Conservation (phyloP, 192 early-diverging fungal genomes). For the Phycomyces blakesleeanus region DNA sequence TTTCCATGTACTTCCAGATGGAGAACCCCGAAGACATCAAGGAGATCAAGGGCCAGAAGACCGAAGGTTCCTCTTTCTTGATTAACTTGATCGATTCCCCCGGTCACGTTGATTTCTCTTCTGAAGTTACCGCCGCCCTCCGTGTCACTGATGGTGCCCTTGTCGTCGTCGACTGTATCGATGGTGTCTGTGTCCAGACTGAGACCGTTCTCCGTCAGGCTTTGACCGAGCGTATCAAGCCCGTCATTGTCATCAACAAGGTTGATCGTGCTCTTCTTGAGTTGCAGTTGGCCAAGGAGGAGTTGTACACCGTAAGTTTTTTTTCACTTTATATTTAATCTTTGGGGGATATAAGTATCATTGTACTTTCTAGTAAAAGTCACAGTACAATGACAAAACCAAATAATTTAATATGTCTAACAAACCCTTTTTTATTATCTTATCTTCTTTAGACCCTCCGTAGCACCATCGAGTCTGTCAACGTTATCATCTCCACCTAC, state of each 20-base stretch:
- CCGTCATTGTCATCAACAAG: constrained; percentile 98
- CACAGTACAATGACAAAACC: no score
- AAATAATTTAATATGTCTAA: no score
- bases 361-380: neutral
- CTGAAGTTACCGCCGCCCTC: constrained; percentile 97
- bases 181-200: constrained; percentile 98
- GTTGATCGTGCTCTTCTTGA: constrained; percentile 98
- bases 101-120: constrained; percentile 99
- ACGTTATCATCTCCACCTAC: constrained; percentile 97
- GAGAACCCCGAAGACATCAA: constrained; percentile 67
- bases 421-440: no score
- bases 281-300: constrained; percentile 93
- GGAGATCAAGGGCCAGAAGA: constrained; percentile 82
- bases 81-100: constrained; percentile 99
- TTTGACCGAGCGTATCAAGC: constrained; percentile 95
- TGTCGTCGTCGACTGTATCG: constrained; percentile 97
- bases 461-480: constrained; percentile 95
- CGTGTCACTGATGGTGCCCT: constrained; percentile 99
- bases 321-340: neutral
- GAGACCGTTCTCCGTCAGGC: constrained; percentile 99
- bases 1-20: constrained; percentile 98
- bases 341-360: neutral
- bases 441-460: constrained; percentile 92
- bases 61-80: constrained; percentile 86
- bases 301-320: constrained; percentile 70